A percentile compares a stretch with the other conserved stretches of the same genome.
Evolutionary conservation across 2,329 filamentous ascomycete genomes (phyloP).

Genomic region (Shiraia sp.): DNA sequence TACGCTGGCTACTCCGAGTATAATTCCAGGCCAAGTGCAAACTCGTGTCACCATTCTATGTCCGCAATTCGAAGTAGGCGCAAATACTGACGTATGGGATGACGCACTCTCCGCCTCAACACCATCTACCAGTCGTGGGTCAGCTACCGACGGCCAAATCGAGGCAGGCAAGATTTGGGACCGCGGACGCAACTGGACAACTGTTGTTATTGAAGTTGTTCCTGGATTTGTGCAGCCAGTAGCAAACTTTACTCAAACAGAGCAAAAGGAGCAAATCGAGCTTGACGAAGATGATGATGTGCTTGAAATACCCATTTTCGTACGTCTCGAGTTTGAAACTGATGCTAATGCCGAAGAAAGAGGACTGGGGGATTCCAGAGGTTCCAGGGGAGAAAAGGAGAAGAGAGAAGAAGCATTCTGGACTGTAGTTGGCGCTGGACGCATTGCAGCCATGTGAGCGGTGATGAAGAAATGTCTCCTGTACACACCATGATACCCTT

Average conservation of each 20-base stretch:
- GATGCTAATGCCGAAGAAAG: constrained; percentile 63
- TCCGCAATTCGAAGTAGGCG: constrained; percentile 90
- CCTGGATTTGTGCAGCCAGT: constrained; percentile 51
- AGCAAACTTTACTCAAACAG: constrained; percentile 6
- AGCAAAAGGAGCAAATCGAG: constrained; percentile 26
- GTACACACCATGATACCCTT: background rate
- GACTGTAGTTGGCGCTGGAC: constrained; percentile 88
- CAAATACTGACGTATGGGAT: constrained; percentile 93
- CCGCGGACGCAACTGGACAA: constrained; percentile 90
- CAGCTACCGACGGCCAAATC: constrained; percentile 47
- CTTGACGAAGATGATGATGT: constrained; percentile 62
- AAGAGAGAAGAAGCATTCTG: constrained; percentile 92
- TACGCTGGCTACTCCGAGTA: constrained; percentile 76
- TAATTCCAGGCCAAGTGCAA: constrained; percentile 41
- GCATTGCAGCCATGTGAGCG: constrained; percentile 57
- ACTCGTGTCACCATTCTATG: constrained; percentile 87
- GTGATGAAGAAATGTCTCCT: background rate
- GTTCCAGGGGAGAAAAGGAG: constrained; percentile 66
- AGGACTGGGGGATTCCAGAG: constrained; percentile 40
- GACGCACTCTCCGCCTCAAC: constrained; percentile 68
- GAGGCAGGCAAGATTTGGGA: constrained; percentile 98
- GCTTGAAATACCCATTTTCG: constrained; percentile 92
- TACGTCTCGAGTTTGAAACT: constrained; percentile 86
- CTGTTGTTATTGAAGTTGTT: constrained; percentile 88
- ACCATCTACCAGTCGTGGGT: constrained; percentile 41